Evolutionary conservation across 23 red algal genomes (phyloP).

Genomic region (Porphyridium purpureum): DNA sequence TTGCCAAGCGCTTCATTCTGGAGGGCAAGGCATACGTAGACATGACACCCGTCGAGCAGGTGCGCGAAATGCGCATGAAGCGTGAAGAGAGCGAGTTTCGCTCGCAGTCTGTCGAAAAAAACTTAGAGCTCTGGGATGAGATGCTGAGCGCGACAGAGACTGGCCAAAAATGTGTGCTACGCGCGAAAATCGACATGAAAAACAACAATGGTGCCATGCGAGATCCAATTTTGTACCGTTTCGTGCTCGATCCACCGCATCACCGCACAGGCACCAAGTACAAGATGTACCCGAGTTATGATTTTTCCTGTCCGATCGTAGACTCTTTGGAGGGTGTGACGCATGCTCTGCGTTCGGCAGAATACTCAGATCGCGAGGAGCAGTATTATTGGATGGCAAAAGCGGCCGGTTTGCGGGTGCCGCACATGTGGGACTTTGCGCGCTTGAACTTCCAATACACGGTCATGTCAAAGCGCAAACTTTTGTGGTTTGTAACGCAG

Average conservation of each 20-base stretch:
- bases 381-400: conserved; percentile 78
- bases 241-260: conserved; percentile 19
- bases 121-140: conserved; percentile 64
- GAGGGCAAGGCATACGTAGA: conserved; percentile 97
- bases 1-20: conserved; percentile 38
- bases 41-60: conserved; percentile 42
- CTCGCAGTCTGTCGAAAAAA: conserved; percentile 40
- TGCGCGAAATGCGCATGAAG: conserved; percentile 74
- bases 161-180: conserved; percentile 39
- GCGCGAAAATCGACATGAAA: conserved; percentile 97
- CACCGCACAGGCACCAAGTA: conserved; percentile 64
- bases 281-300: conserved; percentile 92
- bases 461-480: conserved; percentile 88
- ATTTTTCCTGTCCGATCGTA: conserved; percentile 98
- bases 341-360: conserved; percentile 79
- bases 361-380: conserved; percentile 91
- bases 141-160: conserved; percentile 55
- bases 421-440: conserved; percentile 85
- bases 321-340: conserved; percentile 94
- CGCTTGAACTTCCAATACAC: conserved; percentile 85
- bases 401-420: conserved; percentile 42
- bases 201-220: conserved; percentile 83
- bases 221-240: conserved; percentile 90
- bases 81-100: conserved; percentile 69
- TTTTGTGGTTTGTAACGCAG: conserved; percentile 70